phyloP scores from a whole-genome alignment of 2,329 filamentous ascomycete genomes.

The Hypoxylon sp. region DNA sequence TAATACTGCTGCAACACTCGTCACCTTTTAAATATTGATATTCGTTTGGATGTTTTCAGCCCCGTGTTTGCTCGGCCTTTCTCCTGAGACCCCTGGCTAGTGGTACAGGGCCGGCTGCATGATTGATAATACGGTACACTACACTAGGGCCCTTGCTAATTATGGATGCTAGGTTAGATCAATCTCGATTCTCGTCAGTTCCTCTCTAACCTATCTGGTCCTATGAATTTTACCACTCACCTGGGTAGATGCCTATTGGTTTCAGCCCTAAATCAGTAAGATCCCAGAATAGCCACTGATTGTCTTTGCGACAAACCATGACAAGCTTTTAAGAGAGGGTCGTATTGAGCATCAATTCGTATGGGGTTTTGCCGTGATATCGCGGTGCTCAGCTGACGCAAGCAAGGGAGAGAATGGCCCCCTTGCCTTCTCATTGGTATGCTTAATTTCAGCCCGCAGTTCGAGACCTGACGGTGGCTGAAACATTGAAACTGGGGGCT shows the following conservation, averaged over 20 bases:
- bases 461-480: slow-evolving; percentile 24
- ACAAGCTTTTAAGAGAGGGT: slow-evolving; percentile 7
- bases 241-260: slow-evolving; percentile 3
- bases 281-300: slow-evolving; percentile 17
- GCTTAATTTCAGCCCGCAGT: slow-evolving; percentile 3
- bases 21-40: slow-evolving; percentile 5
- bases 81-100: slow-evolving; percentile 12
- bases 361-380: neutral
- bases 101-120: neutral
- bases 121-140: slow-evolving; percentile 3
- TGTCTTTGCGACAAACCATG: slow-evolving; percentile 5
- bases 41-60: slow-evolving; percentile 23
- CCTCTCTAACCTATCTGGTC: neutral
- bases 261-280: slow-evolving; percentile 29
- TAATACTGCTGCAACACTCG: slow-evolving; percentile 1
- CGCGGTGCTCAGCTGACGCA: slow-evolving; percentile 15
- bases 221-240: neutral
- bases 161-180: slow-evolving; percentile 7
- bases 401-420: neutral
- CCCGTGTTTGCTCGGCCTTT: slow-evolving; percentile 15
- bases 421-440: slow-evolving; percentile 14
- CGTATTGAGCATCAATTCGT: slow-evolving; percentile 2
- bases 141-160: slow-evolving; percentile 9
- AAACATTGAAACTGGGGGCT: slow-evolving; percentile 26
- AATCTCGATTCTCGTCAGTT: slow-evolving; percentile 17